Evolutionary conservation across 306 rosid species (phyloP).

Genomic region (Purshia tridentata): DNA sequence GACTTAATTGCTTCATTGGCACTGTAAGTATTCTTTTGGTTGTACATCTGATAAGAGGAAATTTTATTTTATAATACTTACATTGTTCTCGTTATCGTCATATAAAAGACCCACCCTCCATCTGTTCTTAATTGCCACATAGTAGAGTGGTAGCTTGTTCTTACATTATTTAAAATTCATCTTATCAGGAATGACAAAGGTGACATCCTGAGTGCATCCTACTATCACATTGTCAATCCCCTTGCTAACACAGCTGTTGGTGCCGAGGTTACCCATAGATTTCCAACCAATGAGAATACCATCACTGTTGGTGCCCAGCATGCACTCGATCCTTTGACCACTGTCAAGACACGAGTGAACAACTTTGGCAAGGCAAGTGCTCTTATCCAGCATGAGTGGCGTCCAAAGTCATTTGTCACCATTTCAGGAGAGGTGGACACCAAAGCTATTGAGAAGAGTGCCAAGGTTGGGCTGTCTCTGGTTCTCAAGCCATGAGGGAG

Average conservation of each 20-base stretch:
- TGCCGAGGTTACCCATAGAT: conserved; percentile 69
- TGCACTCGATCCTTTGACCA: conserved; percentile 70
- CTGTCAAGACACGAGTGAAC: conserved; percentile 69
- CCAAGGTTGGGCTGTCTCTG: conserved; percentile 77
- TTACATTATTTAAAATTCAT: neutral
- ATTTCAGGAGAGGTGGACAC: conserved; percentile 93
- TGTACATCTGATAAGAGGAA: neutral
- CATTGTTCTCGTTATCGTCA: neutral
- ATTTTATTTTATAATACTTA: neutral
- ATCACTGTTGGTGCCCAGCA: conserved; percentile 78
- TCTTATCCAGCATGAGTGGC: conserved; percentile 96
- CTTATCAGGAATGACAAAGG: conserved; percentile 60
- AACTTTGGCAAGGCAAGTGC: conserved; percentile 69
- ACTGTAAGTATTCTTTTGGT: conserved; percentile 47
- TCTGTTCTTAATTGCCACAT: too few species aligned
- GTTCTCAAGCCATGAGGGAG: conserved; percentile 76
- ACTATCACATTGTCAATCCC: conserved; percentile 65
- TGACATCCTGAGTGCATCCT: conserved; percentile 71
- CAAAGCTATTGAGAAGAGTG: conserved; percentile 81
- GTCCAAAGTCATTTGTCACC: conserved; percentile 81
- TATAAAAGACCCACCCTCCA: neutral
- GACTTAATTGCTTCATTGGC: conserved; percentile 72
- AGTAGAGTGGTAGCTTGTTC: too few species aligned
- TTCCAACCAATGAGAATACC: conserved; percentile 69
- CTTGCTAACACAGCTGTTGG: conserved; percentile 75